Evolutionary conservation across 2,329 filamentous ascomycete genomes (phyloP).

Genomic region (Colletotrichum sp.): DNA sequence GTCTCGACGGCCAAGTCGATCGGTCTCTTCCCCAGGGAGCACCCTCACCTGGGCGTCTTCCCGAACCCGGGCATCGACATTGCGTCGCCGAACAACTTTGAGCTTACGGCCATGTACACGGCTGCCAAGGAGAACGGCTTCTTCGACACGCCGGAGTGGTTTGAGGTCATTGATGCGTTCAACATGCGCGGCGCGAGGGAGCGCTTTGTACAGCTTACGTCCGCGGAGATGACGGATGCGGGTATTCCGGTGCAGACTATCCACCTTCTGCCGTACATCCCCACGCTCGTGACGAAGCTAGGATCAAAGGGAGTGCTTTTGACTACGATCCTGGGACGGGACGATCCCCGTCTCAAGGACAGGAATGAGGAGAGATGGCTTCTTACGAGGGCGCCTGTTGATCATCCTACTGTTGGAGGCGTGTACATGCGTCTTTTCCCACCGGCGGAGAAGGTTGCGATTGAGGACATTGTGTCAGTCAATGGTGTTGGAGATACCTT

Average conservation of each 20-base stretch:
- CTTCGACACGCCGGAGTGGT: slow-evolving; percentile 78
- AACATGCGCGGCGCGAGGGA: slow-evolving; percentile 75
- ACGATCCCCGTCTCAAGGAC: slow-evolving; percentile 70
- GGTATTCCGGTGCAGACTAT: slow-evolving; percentile 85
- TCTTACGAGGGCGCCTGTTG: slow-evolving; percentile 64
- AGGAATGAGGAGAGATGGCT: slow-evolving; percentile 72
- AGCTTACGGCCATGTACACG: slow-evolving; percentile 79
- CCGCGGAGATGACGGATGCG: slow-evolving; percentile 70
- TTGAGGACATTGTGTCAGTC: slow-evolving; percentile 78
- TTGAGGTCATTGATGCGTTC: slow-evolving; percentile 77
- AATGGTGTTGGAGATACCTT: slow-evolving; percentile 97
- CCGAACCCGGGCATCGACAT: slow-evolving; percentile 72
- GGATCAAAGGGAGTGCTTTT: slow-evolving; percentile 78
- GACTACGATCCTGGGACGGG: slow-evolving; percentile 70
- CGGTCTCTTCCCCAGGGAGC: slow-evolving; percentile 63
- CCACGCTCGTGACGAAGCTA: slow-evolving; percentile 83
- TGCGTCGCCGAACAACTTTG: slow-evolving; percentile 81
- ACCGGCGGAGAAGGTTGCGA: slow-evolving; percentile 63
- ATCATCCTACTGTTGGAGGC: slow-evolving; percentile 66
- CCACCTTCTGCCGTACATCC: slow-evolving; percentile 87
- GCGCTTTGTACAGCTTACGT: slow-evolving; percentile 73
- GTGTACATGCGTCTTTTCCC: slow-evolving; percentile 82
- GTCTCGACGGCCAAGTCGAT: slow-evolving; percentile 83
- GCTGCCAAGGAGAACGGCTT: slow-evolving; percentile 70
- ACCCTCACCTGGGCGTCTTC: slow-evolving; percentile 54